phyloP scores from a whole-genome alignment of 768 basidiomycete species.

The Sistotremastrum suecicum region DNA sequence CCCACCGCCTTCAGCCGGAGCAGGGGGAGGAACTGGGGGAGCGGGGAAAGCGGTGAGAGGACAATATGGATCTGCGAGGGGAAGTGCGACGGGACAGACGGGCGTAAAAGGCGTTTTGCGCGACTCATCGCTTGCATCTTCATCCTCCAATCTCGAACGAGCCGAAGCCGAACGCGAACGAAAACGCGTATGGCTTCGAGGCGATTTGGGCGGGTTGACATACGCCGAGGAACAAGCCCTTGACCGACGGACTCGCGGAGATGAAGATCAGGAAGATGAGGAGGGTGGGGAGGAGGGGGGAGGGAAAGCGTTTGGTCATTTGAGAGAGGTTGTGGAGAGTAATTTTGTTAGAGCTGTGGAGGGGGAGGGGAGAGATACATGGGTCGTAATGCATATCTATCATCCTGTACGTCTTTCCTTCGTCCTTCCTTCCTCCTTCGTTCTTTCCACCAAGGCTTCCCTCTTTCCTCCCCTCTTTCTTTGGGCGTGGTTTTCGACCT shows the following conservation, averaged over 20 bases:
- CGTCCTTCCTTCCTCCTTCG: not conserved
- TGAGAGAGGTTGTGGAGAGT: constrained; percentile 63
- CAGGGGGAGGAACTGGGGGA: constrained; percentile 21
- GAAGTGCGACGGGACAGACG: constrained; percentile 76
- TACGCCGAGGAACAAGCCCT: too few species aligned
- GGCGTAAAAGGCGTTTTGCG: constrained; percentile 84
- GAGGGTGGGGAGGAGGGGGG: constrained; percentile 38
- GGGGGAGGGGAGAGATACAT: constrained; percentile 48
- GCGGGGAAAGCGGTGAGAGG: too few species aligned
- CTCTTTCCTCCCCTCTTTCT: not conserved
- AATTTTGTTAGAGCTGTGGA: constrained; percentile 69
- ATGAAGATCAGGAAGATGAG: constrained; percentile 48
- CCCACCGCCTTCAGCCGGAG: constrained; percentile 10
- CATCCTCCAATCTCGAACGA: constrained; percentile 10
- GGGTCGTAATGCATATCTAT: constrained; percentile 81
- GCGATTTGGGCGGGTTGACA: too few species aligned
- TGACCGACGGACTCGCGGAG: too few species aligned
- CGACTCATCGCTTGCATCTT: constrained; percentile 21
- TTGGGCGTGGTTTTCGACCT: not conserved
- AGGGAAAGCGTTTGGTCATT: constrained; percentile 54
- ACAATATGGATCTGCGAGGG: constrained; percentile 31
- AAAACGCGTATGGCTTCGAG: not conserved
- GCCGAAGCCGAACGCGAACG: constrained; percentile 40
- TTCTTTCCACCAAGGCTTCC: constrained; percentile 1
- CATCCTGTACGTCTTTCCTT: constrained; percentile 43